Evolutionary conservation across 257 asterid species (phyloP), one percentile per base, ranked within the genome.

Genomic region (Salvia splendens): DNA sequence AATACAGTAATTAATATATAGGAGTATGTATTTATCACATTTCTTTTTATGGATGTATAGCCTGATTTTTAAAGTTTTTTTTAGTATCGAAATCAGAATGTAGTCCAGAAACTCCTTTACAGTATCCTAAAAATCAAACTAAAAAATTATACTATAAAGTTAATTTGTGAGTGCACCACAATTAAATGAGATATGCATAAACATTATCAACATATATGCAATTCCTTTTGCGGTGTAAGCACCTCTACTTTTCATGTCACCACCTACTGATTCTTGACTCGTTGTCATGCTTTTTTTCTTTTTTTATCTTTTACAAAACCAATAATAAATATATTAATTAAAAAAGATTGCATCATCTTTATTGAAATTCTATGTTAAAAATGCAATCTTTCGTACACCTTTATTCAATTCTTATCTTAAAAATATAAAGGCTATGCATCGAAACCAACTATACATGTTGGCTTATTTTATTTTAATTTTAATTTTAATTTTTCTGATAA

Each of bases 151-250:
- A 41, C 12, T 17, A 12, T 61, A 42, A 61, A 42, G 53, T 14
- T 4, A 32, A 36, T 36, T 14, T 38, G n/a, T 38, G 8, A 61
- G 53, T 61, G 53, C 53, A 20, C 8, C 41, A 61, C 10, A 60
- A 40, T 20, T 61, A 24, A 41, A 61, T 6, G 15, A 53, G 36
- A 52, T 33, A 38, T 5, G 9, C 6, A 12, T 16, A 55, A 30
- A 55, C 32, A 20, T 41, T 42, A 16, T 60, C 38, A 60, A 60
- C 51, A 61, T 24, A 45, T 12, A 10, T 5, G 53, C 53, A 47
- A 47, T 43, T 24, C 67, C 55, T 62, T 62, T 43, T 62, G 67
- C 28, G 12, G 67, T 62, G 67, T 62, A 62, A 62, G 67, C 67
- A 62, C 2, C 2, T 42, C 20, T 8, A 45, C 67, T 62, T 62